These are phyloP conservation scores for Cyanophora paradoxa DNA, from an alignment of 78 protist genomes.

Conservation along the genomic window DNA sequence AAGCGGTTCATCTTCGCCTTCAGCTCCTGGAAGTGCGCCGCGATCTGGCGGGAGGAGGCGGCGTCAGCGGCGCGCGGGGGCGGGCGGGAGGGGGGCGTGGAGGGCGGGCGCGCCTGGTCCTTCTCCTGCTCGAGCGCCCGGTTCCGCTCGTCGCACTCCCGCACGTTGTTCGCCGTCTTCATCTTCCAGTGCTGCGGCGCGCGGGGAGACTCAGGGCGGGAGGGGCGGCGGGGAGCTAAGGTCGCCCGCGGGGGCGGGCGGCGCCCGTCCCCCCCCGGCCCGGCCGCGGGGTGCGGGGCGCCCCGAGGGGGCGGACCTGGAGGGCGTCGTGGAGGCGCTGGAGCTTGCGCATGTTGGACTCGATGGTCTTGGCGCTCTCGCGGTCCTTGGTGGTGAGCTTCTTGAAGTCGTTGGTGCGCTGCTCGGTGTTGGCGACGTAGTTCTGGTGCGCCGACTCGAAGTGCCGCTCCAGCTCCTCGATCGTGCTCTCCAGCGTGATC, in stretches of 20 bases:
- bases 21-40: constrained; percentile 44
- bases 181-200: constrained; percentile 36
- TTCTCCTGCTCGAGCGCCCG: constrained; percentile 23
- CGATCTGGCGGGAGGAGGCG: constrained; percentile 6
- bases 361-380: constrained; percentile 7
- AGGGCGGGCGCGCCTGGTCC: too few species aligned
- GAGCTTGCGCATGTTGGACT: constrained; percentile 21
- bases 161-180: constrained; percentile 23
- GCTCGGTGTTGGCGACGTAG: constrained; percentile 32
- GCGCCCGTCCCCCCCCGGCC: too few species aligned
- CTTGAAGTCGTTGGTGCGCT: constrained; percentile 20
- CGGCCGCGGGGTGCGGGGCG: too few species aligned
- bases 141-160: constrained; percentile 54
- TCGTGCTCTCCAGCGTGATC: constrained; percentile 26
- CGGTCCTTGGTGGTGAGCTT: constrained; percentile 1
- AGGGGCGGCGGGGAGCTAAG: too few species aligned
- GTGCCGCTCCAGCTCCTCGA: constrained; percentile 25
- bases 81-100: too few species aligned
- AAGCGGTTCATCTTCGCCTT: constrained; percentile 47
- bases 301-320: too few species aligned
- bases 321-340: constrained; percentile 38
- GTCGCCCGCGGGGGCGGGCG: too few species aligned
- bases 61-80: too few species aligned
- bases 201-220: too few species aligned
- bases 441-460: constrained; percentile 31